phyloP scores from a whole-genome alignment of 202 grass and related monocot species.

The Panicum hallii region DNA sequence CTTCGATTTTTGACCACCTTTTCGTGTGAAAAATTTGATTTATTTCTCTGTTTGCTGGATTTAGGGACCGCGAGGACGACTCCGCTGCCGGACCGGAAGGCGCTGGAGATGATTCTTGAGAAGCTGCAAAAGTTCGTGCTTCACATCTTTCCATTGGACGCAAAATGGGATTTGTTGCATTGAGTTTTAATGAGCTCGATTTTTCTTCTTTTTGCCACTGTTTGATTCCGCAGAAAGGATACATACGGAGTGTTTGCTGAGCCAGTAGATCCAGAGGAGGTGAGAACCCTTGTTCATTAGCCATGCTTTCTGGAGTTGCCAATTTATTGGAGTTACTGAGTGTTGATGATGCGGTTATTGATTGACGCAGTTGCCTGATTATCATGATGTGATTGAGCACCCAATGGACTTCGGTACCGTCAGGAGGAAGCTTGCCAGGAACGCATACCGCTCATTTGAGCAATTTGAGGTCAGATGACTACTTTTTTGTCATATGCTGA shows the following conservation, averaged over 20 bases:
- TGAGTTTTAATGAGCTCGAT: conserved; percentile 44
- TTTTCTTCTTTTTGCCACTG: conserved; percentile 26
- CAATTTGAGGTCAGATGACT: conserved; percentile 81
- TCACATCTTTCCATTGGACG: conserved; percentile 1
- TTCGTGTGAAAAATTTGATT: neutral
- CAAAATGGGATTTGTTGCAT: conserved; percentile 37
- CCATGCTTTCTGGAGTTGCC: conserved; percentile 44
- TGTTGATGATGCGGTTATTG: conserved; percentile 42
- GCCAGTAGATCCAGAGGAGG: conserved; percentile 92
- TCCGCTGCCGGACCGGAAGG: conserved; percentile 76
- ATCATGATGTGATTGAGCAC: conserved; percentile 93
- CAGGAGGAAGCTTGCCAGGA: conserved; percentile 85
- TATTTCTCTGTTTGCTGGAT: conserved; percentile 16
- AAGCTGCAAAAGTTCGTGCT: conserved; percentile 92
- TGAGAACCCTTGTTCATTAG: conserved; percentile 28
- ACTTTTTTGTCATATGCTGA: conserved; percentile 16
- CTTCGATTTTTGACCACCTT: conserved; percentile 23
- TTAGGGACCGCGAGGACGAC: conserved; percentile 62
- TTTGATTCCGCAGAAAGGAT: conserved; percentile 82
- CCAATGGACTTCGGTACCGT: conserved; percentile 96
- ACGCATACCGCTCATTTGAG: conserved; percentile 83
- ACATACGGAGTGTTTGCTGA: conserved; percentile 90
- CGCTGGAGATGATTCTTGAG: conserved; percentile 84
- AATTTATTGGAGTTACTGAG: conserved; percentile 29
- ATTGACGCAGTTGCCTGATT: conserved; percentile 86